Evolutionary conservation across 148 eudicot genomes (phyloP).

Genomic region (Rhododendron williamsianum): DNA sequence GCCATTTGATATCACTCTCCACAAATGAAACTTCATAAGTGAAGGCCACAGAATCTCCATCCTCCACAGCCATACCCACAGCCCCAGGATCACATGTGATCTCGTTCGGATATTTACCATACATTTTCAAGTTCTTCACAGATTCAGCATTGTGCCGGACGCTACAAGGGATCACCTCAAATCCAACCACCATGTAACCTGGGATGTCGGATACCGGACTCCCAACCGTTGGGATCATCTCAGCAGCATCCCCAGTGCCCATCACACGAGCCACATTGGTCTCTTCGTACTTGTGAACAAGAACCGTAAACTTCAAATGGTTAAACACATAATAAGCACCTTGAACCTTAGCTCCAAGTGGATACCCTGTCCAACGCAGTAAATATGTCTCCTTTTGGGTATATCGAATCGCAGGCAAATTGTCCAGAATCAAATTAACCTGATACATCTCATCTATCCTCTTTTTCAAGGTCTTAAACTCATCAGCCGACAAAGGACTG

Average conservation of each 20-base stretch:
- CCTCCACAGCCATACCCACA: slow-evolving; percentile 53
- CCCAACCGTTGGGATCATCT: slow-evolving; percentile 50
- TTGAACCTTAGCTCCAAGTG: slow-evolving; percentile 62
- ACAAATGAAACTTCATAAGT: slow-evolving; percentile 63
- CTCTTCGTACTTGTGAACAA: slow-evolving; percentile 70
- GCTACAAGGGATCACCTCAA: slow-evolving; percentile 72
- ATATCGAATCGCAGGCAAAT: slow-evolving; percentile 72
- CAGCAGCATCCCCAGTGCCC: slow-evolving; percentile 75
- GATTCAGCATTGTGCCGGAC: slow-evolving; percentile 43
- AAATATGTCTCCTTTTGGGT: slow-evolving; percentile 47
- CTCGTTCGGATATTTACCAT: slow-evolving; percentile 48
- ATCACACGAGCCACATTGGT: slow-evolving; percentile 67
- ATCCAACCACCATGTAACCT: slow-evolving; percentile 72
- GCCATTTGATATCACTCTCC: slow-evolving; percentile 80
- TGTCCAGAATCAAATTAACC: slow-evolving; percentile 79
- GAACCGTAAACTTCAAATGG: slow-evolving; percentile 71
- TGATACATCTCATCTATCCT: slow-evolving; percentile 91
- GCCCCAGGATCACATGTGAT: slow-evolving; percentile 57
- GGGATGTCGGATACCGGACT: slow-evolving; percentile 32
- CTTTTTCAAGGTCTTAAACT: slow-evolving; percentile 57
- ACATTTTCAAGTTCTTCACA: slow-evolving; percentile 50
- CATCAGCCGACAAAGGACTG: slow-evolving; percentile 45
- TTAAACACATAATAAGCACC: slow-evolving; percentile 62
- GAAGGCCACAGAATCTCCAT: slow-evolving; percentile 54
- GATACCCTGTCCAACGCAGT: slow-evolving; percentile 77